Conservation (phyloP, 441 rosid genomes). For the Brassica balearica region DNA sequence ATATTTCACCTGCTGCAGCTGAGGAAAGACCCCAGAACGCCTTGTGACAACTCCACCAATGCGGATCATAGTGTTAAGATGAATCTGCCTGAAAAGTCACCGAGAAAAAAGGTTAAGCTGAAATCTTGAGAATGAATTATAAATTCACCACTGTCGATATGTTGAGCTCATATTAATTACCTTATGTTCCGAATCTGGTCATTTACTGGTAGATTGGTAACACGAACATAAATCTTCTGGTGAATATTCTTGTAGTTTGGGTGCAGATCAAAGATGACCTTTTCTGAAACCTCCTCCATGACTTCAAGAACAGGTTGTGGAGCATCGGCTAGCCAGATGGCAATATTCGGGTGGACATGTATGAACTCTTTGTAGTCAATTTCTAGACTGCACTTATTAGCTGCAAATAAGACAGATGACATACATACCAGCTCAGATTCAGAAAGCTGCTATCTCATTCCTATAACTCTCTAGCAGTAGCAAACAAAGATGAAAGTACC, state of each 20-base stretch:
- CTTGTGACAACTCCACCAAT: conserved; percentile 99
- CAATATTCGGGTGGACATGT: conserved; percentile 90
- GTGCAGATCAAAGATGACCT: conserved; percentile 83
- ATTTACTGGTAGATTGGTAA: conserved; percentile 88
- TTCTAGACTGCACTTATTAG: conserved; percentile 92
- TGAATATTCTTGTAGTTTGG: conserved; percentile 90
- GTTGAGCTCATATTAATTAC: conserved; percentile 43
- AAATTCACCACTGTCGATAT: neutral
- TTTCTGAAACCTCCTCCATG: conserved; percentile 90
- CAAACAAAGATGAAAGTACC: conserved; percentile 51
- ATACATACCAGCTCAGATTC: neutral
- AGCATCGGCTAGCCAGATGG: conserved; percentile 99
- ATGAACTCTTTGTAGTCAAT: conserved; percentile 93
- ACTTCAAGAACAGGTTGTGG: conserved; percentile 98
- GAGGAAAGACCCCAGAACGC: conserved; percentile 98
- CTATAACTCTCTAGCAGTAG: neutral
- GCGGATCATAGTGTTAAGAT: conserved; percentile 97
- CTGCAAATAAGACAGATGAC: conserved; percentile 52
- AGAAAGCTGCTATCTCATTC: neutral
- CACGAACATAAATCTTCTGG: conserved; percentile 84
- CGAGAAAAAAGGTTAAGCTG: conserved; percentile 21
- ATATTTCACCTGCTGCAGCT: conserved; percentile 95
- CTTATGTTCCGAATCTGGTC: conserved; percentile 97
- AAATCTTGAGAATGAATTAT: neutral
- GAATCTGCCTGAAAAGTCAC: conserved; percentile 77